A percentile compares a stretch with the other conserved stretches of the same genome.
Evolutionary conservation across 495 filamentous ascomycete genomes (phyloP).

Genomic region (Penicillium lividum): DNA sequence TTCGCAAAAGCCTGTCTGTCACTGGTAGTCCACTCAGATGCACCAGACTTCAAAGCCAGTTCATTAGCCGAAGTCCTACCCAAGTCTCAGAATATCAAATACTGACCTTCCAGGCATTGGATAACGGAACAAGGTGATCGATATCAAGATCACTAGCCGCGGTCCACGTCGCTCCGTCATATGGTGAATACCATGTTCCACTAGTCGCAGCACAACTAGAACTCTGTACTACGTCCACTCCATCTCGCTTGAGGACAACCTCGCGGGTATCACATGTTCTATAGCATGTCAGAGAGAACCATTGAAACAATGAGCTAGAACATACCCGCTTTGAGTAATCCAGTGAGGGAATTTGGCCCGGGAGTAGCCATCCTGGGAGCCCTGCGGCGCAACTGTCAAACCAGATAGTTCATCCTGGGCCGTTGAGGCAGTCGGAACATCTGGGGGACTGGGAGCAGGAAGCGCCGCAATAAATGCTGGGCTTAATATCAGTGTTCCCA

Average conservation of each 20-base stretch:
- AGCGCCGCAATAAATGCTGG: neutral
- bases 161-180: slow-evolving; percentile 71
- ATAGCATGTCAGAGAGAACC: neutral
- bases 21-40: neutral
- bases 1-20: neutral
- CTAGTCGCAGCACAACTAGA: slow-evolving; percentile 53
- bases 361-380: neutral
- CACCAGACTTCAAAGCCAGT: neutral
- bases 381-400: neutral
- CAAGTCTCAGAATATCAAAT: neutral
- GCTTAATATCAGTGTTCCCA: neutral
- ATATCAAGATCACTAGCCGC: slow-evolving; percentile 67
- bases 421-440: neutral
- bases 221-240: slow-evolving; percentile 51
- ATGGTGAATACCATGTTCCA: slow-evolving; percentile 65
- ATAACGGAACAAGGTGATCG: slow-evolving; percentile 73
- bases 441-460: neutral
- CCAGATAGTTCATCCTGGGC: neutral
- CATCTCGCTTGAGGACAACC: slow-evolving; percentile 68
- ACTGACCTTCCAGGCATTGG: slow-evolving; percentile 70
- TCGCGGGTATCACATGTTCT: slow-evolving; percentile 62
- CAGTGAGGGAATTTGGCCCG: neutral
- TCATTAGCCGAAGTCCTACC: neutral
- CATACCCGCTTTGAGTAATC: neutral
- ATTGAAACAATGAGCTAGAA: neutral